A percentile compares a stretch with the other conserved stretches of the same genome.
Conservation (phyloP, 2,329 filamentous ascomycete species). For the Didymella glomerata region DNA sequence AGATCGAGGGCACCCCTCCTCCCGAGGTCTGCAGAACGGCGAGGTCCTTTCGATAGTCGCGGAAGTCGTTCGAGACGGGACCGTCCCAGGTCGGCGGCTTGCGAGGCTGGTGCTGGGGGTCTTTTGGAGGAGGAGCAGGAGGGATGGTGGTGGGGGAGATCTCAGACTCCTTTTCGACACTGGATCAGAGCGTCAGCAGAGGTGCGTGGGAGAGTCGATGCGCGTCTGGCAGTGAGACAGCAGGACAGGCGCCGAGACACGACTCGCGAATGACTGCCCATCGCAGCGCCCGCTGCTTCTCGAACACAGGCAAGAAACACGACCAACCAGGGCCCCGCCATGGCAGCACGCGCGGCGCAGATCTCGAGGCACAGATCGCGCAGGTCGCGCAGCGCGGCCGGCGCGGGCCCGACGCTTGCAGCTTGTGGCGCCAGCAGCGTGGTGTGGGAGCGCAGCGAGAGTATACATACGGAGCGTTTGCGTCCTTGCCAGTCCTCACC, state of each 20-base stretch:
- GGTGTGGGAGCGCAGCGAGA: slow-evolving; percentile 5
- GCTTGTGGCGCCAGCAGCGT: slow-evolving; percentile 19
- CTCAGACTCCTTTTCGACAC: slow-evolving; percentile 57
- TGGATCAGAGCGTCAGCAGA: slow-evolving; percentile 45
- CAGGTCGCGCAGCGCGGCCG: slow-evolving; percentile 26
- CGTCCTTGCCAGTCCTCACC: slow-evolving; percentile 66
- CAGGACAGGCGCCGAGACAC: slow-evolving; percentile 28
- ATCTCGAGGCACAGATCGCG: slow-evolving; percentile 25
- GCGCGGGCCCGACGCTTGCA: background rate
- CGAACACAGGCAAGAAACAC: slow-evolving; percentile 19
- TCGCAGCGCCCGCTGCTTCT: slow-evolving; percentile 17
- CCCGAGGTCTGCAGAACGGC: slow-evolving; percentile 71
- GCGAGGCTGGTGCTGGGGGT: slow-evolving; percentile 44
- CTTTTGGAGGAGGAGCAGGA: slow-evolving; percentile 49
- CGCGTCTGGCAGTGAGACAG: slow-evolving; percentile 33
- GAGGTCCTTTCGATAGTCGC: slow-evolving; percentile 76
- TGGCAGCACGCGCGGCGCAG: slow-evolving; percentile 23
- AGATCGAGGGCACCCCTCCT: slow-evolving; percentile 64
- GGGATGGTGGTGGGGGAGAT: slow-evolving; percentile 52
- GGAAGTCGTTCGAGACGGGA: slow-evolving; percentile 66
- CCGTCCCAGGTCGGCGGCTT: slow-evolving; percentile 63
- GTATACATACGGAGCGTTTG: slow-evolving; percentile 55
- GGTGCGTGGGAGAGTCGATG: slow-evolving; percentile 19
- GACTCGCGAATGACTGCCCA: slow-evolving; percentile 30
- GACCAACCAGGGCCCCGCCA: slow-evolving; percentile 11